A percentile compares a stretch with the other conserved stretches of the same genome.
phyloP scores from a whole-genome alignment of 2,329 filamentous ascomycete species.

The Lachnellula arida region DNA sequence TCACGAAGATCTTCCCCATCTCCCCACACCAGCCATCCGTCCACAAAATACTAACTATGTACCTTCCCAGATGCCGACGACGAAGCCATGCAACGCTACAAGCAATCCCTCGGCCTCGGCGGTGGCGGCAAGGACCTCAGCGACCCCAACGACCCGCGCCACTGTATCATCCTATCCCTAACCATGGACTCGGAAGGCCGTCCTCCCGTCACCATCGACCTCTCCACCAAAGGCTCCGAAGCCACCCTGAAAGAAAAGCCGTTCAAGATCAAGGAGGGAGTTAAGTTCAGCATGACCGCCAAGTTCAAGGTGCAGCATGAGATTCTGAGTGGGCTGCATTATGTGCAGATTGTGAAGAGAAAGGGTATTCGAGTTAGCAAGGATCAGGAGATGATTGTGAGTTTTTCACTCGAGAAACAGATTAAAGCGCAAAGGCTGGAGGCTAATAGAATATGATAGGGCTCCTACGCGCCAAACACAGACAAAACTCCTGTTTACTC shows the following conservation, averaged over 20 bases:
- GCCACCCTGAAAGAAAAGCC: slow-evolving; percentile 80
- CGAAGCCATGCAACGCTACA: slow-evolving; percentile 95
- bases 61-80: slow-evolving; percentile 49
- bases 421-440: neutral
- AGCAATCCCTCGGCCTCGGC: slow-evolving; percentile 86
- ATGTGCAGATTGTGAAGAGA: slow-evolving; percentile 88
- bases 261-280: slow-evolving; percentile 96
- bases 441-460: slow-evolving; percentile 44
- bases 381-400: slow-evolving; percentile 95
- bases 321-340: slow-evolving; percentile 91
- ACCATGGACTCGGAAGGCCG: slow-evolving; percentile 83
- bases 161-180: slow-evolving; percentile 89
- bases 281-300: slow-evolving; percentile 90
- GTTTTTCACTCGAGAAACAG: slow-evolving; percentile 31
- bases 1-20: neutral
- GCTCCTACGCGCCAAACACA: slow-evolving; percentile 90
- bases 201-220: slow-evolving; percentile 81
- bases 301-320: slow-evolving; percentile 96
- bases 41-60: slow-evolving; percentile 6
- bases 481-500: slow-evolving; percentile 78
- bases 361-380: slow-evolving; percentile 85
- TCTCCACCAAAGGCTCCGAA: slow-evolving; percentile 69
- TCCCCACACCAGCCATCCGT: neutral
- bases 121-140: slow-evolving; percentile 65
- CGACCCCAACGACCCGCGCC: slow-evolving; percentile 76